These are phyloP conservation scores for Talaromyces sp. DNA, from an alignment of 2,329 filamentous ascomycete species.

Conservation along the genomic window DNA sequence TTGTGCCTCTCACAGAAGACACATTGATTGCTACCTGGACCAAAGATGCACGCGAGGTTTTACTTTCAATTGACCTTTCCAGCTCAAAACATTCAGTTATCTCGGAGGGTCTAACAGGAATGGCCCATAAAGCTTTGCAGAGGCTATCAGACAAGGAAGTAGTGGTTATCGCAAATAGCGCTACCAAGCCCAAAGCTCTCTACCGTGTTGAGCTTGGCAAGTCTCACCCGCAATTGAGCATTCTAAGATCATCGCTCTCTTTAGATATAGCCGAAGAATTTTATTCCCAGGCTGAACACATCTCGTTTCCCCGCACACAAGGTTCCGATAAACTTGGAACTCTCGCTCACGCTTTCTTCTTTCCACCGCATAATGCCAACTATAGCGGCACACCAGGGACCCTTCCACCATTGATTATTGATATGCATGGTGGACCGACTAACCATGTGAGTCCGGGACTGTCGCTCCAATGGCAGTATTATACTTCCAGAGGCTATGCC, in stretches of 20 bases:
- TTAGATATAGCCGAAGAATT: conserved; percentile 11
- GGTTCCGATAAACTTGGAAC: conserved; percentile 17
- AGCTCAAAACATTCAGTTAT: conserved; percentile 24
- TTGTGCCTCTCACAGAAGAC: conserved; percentile 31
- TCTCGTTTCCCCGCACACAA: conserved; percentile 28
- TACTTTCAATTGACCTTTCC: conserved; percentile 36
- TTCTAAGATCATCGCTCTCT: conserved; percentile 3
- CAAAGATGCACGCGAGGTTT: conserved; percentile 26
- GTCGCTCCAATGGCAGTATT: conserved; percentile 45
- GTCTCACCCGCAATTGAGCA: conserved; percentile 1
- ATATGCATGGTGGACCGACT: conserved; percentile 50
- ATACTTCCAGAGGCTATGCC: conserved; percentile 50
- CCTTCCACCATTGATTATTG: conserved; percentile 46
- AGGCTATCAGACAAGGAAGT: conserved; percentile 31
- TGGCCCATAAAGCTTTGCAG: conserved; percentile 30
- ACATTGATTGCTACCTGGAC: conserved; percentile 31
- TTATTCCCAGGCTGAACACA: conserved; percentile 35
- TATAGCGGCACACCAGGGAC: conserved; percentile 33
- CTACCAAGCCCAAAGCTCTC: conserved; percentile 1
- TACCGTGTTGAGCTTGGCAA: conserved; percentile 2
- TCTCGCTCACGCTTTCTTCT: conserved; percentile 42
- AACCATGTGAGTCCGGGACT: conserved; percentile 39
- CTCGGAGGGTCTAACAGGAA: conserved; percentile 26
- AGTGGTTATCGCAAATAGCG: conserved; percentile 29
- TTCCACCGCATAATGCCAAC: conserved; percentile 44